phyloP scores from a whole-genome alignment of 2,329 filamentous ascomycete species.

The Aspergillus neotritici region DNA sequence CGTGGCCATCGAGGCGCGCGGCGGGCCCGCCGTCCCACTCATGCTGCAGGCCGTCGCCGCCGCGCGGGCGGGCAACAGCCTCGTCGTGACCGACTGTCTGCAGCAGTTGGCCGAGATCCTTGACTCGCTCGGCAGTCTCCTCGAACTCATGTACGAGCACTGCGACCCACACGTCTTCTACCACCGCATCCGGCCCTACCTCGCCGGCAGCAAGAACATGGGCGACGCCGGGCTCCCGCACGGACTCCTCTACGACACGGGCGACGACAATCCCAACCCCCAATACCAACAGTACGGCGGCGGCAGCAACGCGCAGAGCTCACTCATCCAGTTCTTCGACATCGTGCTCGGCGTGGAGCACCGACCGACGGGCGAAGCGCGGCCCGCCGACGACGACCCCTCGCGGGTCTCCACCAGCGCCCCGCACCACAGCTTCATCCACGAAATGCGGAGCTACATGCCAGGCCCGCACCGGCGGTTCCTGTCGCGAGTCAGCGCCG shows the following conservation, averaged over 20 bases:
- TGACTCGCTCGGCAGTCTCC: constrained; percentile 71
- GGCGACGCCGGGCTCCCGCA: constrained; percentile 81
- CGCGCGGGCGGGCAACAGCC: constrained; percentile 62
- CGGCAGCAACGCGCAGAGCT: constrained; percentile 95
- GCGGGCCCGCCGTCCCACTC: constrained; percentile 76
- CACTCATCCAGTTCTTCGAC: constrained; percentile 95
- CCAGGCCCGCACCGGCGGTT: constrained; percentile 87
- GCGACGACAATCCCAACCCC: constrained; percentile 60
- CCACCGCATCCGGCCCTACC: constrained; percentile 88
- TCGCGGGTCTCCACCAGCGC: constrained; percentile 42
- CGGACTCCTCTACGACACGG: constrained; percentile 73
- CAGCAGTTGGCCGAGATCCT: constrained; percentile 77
- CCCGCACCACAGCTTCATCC: constrained; percentile 79
- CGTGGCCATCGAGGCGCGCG: constrained; percentile 89
- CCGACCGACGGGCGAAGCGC: constrained; percentile 71
- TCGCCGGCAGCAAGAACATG: constrained; percentile 98
- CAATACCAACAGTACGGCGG: constrained; percentile 81
- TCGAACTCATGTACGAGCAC: constrained; percentile 88
- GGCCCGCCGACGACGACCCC: constrained; percentile 40
- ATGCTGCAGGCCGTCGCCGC: constrained; percentile 85
- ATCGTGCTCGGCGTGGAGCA: constrained; percentile 85
- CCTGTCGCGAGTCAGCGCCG: constrained; percentile 67
- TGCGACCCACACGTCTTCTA: constrained; percentile 96
- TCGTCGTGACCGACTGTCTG: constrained; percentile 71
- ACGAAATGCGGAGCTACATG: constrained; percentile 97